Conservation (phyloP, 208 protist genomes). For the Leishmania aethiopica region DNA sequence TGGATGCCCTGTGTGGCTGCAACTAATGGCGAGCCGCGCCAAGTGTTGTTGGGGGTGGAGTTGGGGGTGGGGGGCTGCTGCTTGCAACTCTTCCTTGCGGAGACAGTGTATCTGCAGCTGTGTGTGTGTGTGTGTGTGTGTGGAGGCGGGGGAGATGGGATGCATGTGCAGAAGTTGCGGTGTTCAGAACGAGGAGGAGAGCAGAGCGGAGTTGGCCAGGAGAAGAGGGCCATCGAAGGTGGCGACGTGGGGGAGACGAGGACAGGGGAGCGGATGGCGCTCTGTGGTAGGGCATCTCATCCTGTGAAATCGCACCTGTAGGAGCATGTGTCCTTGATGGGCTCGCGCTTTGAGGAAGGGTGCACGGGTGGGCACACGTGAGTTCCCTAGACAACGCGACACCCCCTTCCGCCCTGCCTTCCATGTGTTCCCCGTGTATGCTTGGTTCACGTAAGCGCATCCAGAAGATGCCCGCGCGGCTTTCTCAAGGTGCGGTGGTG, state of each 20-base stretch:
- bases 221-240: neutral
- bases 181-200: neutral
- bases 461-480: neutral
- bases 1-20: neutral
- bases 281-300: neutral
- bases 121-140: neutral
- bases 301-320: neutral
- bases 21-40: neutral
- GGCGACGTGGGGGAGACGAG: neutral
- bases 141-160: neutral
- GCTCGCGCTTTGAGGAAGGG: neutral
- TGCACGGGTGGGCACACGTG: neutral
- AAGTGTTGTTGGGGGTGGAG: neutral
- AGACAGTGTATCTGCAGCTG: neutral
- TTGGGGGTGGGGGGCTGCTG: neutral
- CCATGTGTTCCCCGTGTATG: neutral
- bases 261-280: neutral
- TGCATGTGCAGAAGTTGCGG: neutral
- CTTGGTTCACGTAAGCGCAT: neutral
- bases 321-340: neutral
- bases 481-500: neutral
- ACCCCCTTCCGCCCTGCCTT: neutral
- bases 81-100: neutral
- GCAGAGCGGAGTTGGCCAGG: neutral
- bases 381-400: no score